A percentile compares a stretch with the other conserved stretches of the same genome.
These are phyloP conservation scores for Wickerhamiella cacticola DNA, from an alignment of 805 yeast species.

Conservation along the genomic window DNA sequence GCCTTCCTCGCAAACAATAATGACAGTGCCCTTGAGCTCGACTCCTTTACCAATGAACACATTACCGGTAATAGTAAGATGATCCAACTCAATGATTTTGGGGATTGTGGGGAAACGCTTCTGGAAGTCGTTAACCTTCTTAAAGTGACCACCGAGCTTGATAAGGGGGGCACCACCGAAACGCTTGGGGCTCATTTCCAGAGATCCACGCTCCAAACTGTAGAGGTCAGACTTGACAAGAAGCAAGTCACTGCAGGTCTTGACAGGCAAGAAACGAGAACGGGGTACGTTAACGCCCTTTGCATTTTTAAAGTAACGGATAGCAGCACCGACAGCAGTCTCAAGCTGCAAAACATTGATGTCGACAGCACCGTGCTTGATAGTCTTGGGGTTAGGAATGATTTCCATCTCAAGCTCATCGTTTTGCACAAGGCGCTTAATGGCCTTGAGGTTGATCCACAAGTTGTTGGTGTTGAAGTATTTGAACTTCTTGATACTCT, in stretches of 20 bases:
- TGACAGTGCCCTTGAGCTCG: conserved; percentile 90
- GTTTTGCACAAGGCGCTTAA: conserved; percentile 79
- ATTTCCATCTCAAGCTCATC: conserved; percentile 81
- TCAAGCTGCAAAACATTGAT: conserved; percentile 86
- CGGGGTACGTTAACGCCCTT: conserved; percentile 98
- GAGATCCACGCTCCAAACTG: conserved; percentile 80
- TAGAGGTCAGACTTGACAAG: conserved; percentile 93
- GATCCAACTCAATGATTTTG: conserved; percentile 89
- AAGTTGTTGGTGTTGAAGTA: conserved; percentile 96
- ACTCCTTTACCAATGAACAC: conserved; percentile 84
- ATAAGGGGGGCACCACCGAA: conserved; percentile 89
- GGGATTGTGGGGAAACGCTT: conserved; percentile 91
- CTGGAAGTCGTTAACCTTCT: conserved; percentile 87
- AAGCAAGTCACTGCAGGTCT: conserved; percentile 89
- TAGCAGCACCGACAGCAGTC: conserved; percentile 99
- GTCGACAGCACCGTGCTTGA: conserved; percentile 64
- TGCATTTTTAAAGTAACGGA: conserved; percentile 86
- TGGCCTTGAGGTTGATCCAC: conserved; percentile 92
- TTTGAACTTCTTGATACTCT: conserved; percentile 93
- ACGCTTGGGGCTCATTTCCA: conserved; percentile 70
- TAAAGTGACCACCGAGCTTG: conserved; percentile 92
- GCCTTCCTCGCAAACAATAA: conserved; percentile 94
- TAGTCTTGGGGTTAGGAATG: conserved; percentile 85
- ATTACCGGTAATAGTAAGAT: conserved; percentile 93
- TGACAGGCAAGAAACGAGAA: conserved; percentile 93